Evolutionary conservation across 805 yeast species (phyloP).

Genomic region (Barnettozyma sucrosica): DNA sequence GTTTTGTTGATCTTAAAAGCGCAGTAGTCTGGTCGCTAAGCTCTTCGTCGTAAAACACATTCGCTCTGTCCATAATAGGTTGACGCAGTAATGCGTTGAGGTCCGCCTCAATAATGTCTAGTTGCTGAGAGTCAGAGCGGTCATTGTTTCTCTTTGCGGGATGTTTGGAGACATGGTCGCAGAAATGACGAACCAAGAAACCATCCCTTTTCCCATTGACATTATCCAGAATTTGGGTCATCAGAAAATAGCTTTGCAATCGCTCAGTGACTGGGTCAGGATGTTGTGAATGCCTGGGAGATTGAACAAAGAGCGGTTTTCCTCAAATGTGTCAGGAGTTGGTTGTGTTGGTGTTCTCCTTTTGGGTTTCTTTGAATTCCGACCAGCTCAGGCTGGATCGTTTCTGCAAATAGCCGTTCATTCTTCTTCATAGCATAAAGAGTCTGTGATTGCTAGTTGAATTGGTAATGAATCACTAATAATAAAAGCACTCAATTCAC

Average conservation of each 20-base stretch:
- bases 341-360: no score
- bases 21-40: constrained; percentile 11
- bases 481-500: no score
- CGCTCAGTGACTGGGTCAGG: background rate
- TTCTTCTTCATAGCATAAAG: no score
- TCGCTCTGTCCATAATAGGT: constrained; percentile 14
- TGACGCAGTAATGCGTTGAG: constrained; percentile 12
- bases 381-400: background rate
- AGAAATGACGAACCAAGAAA: constrained; percentile 5
- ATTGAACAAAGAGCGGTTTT: background rate
- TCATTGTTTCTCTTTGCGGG: background rate
- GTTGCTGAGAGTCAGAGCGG: constrained; percentile 5
- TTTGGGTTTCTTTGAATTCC: background rate
- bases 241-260: no score
- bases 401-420: no score
- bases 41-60: constrained; percentile 13
- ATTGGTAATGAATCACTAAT: no score
- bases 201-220: constrained; percentile 13
- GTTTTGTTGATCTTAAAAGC: constrained; percentile 28
- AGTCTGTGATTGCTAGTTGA: no score
- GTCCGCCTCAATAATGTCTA: constrained; percentile 13
- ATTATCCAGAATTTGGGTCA: background rate
- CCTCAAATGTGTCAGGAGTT: background rate
- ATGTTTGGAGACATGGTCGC: background rate
- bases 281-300: background rate